Evolutionary conservation across 306 rosid species (phyloP).

Genomic region (Cajanus cajan): DNA sequence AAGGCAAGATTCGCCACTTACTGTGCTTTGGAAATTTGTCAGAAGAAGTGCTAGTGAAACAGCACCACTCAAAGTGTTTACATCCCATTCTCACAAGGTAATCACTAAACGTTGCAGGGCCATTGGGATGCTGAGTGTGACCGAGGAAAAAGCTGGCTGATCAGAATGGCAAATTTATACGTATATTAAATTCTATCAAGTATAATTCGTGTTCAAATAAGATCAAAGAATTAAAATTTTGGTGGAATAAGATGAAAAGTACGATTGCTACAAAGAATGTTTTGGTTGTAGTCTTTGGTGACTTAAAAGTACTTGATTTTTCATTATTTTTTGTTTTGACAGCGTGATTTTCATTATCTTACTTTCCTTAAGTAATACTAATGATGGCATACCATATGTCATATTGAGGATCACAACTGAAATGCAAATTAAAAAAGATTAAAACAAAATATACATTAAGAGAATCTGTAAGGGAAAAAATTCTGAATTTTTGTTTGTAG

Average conservation of each 20-base stretch:
- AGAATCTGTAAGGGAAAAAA: no score
- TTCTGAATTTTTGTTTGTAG: no score
- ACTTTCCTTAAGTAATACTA: no score
- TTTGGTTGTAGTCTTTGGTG: no score
- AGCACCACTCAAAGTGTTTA: slow-evolving; percentile 1
- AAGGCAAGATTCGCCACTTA: slow-evolving; percentile 13
- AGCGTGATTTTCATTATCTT: no score
- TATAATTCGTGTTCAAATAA: background rate
- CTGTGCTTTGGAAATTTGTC: background rate
- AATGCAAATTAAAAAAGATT: background rate
- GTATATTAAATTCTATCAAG: background rate
- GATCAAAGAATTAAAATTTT: background rate
- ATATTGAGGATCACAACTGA: background rate
- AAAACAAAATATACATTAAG: background rate
- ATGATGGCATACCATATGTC: no score
- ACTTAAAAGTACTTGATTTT: no score
- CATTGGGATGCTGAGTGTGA: background rate
- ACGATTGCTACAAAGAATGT: background rate
- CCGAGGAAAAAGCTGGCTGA: background rate
- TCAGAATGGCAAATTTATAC: background rate
- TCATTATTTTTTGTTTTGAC: no score
- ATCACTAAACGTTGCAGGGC: background rate
- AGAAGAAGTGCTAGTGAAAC: background rate
- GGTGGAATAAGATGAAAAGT: background rate
- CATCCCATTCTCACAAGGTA: background rate